Evolutionary conservation across 2,329 filamentous ascomycete genomes (phyloP), one percentile per base, ranked within the genome.

Genomic region (Mycocentrospora acerina): DNA sequence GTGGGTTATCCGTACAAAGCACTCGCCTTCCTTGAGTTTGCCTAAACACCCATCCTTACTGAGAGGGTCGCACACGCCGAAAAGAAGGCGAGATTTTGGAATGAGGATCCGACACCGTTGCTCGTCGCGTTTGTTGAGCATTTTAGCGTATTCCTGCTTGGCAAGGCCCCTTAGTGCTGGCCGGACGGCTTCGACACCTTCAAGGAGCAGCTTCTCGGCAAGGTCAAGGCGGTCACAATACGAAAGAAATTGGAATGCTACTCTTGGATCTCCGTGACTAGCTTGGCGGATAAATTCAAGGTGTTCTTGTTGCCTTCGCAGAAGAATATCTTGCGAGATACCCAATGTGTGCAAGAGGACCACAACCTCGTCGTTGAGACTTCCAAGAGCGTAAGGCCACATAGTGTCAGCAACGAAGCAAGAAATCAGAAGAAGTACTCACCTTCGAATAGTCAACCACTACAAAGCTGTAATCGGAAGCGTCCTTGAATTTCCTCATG

Each of bases 361-460:
- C n/a, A 72, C 51, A 2, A 67, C 57, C 40, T 73, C 69, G 37
- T 73, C 70, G 43, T 73, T 73, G 3, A 72, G 57, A 39, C 56
- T 58, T 4, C 69, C 70, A 40, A 64, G 71, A 10, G 54, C 45
- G 46, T 70, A 71, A 2, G 70, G 68, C 66, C 70, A 27, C 16
- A 27, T 13, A 12, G 15, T 15, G 29, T 48, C 15, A 44, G 38
- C 29, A 10, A 30, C 13, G 24, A 24, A 34, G 18, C 18, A 3
- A 9, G 13, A 25, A 7, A 29, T 11, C 18, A 19, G n/a, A 8
- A 9, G 10, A 7, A 4, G 22, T n/a, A 24, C 40, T 14, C 10
- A 69, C 69, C 56, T 70, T 71, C 11, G 69, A 71, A 40, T 69
- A 64, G 7, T 66, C 67, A 1, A 73, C 67, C 0, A 70, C 66